These are phyloP conservation scores for Neolentinus lepideus DNA, from an alignment of 1,284 basidiomycete genomes.

Conservation along the genomic window DNA sequence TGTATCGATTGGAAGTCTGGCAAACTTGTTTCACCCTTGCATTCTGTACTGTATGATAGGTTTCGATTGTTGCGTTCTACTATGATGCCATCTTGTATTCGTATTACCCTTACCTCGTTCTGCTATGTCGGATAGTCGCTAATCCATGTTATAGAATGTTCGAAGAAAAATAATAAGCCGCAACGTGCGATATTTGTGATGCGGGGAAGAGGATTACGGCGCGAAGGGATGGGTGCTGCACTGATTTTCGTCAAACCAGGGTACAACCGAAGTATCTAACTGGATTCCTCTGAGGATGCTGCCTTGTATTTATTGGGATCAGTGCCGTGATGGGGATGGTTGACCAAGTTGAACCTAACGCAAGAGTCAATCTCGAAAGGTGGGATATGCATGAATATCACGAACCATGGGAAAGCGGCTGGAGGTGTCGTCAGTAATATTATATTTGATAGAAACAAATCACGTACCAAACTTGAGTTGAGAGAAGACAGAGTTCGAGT, in stretches of 20 bases:
- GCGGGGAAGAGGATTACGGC: too few relatives aligned
- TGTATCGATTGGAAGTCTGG: too few relatives aligned
- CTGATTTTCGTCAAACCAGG: not conserved
- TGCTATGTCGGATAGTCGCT: too few relatives aligned
- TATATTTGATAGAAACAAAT: not conserved
- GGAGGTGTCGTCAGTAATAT: conserved; percentile 8
- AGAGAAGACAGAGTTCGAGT: conserved; percentile 88
- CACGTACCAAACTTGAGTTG: conserved; percentile 87
- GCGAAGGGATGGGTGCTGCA: too few relatives aligned
- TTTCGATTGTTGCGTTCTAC: too few relatives aligned
- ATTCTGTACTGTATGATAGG: too few relatives aligned
- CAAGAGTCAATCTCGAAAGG: conserved; percentile 4
- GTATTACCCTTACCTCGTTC: too few relatives aligned
- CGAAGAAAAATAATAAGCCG: too few relatives aligned
- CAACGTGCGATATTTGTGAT: too few relatives aligned
- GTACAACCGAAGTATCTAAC: not conserved
- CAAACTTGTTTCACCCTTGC: too few relatives aligned
- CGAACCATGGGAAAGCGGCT: conserved; percentile 59
- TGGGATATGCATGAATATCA: conserved; percentile 6
- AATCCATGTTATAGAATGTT: too few relatives aligned
- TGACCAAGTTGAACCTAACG: conserved; percentile 85
- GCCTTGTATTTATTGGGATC: conserved; percentile 77
- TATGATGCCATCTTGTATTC: too few relatives aligned
- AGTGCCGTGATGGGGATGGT: conserved; percentile 83
- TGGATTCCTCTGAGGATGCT: conserved; percentile 16